A percentile compares a stretch with the other conserved stretches of the same genome.
Conservation (phyloP, 257 asterid species). For the Striga asiatica region DNA sequence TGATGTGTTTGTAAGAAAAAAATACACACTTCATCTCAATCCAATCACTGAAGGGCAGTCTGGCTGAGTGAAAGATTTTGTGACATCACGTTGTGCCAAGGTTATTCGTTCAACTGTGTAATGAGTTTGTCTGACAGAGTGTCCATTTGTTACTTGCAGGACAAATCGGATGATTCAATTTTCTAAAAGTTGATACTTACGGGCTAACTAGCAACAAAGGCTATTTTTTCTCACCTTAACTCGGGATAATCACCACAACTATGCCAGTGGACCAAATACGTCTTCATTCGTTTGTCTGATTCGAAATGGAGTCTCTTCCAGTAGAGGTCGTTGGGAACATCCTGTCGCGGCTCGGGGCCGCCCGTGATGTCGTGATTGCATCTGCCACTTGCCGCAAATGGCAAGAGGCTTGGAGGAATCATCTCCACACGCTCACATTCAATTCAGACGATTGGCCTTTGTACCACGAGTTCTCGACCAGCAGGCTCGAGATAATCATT, state of each 20-base stretch:
- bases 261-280: too few relatives aligned
- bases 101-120: too few relatives aligned
- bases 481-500: slow-evolving; percentile 63
- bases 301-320: slow-evolving; percentile 67
- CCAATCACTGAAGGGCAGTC: too few relatives aligned
- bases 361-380: slow-evolving; percentile 76
- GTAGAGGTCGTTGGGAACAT: slow-evolving; percentile 90
- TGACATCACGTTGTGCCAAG: too few relatives aligned
- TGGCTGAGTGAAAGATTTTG: too few relatives aligned
- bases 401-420: slow-evolving; percentile 76
- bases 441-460: slow-evolving; percentile 77
- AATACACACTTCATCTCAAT: too few relatives aligned
- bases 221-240: too few relatives aligned
- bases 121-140: too few relatives aligned
- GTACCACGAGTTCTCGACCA: slow-evolving; percentile 51
- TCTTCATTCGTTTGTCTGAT: slow-evolving; percentile 5
- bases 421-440: slow-evolving; percentile 63
- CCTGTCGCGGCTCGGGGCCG: slow-evolving; percentile 67
- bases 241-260: too few relatives aligned
- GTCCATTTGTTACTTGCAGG: too few relatives aligned
- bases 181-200: slow-evolving; percentile 8
- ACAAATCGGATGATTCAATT: slow-evolving; percentile 3
- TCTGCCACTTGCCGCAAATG: slow-evolving; percentile 79
- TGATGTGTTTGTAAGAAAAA: too few relatives aligned
- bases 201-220: too few relatives aligned